A percentile compares a stretch with the other conserved stretches of the same genome.
Conservation (phyloP, 1,284 basidiomycete species). For the Ganoderma leucocontextum region DNA sequence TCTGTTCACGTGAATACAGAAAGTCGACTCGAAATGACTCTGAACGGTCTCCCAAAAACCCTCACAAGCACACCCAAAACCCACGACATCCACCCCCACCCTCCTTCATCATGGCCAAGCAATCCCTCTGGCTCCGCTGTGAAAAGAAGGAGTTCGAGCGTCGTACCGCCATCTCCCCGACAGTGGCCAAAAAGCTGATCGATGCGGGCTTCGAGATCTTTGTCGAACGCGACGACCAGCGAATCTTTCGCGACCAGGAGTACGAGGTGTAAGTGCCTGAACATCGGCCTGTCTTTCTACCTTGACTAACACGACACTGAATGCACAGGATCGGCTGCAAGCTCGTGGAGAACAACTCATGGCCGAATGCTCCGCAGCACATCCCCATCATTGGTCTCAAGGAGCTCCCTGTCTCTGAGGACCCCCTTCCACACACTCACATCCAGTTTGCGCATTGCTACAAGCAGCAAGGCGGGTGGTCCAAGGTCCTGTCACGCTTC, state of each 20-base stretch:
- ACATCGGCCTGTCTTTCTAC: constrained; percentile 13
- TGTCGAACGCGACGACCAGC: constrained; percentile 94
- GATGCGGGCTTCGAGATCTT: constrained; percentile 92
- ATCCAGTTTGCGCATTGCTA: constrained; percentile 99
- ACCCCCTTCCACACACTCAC: constrained; percentile 91
- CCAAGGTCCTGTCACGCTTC: constrained; percentile 89
- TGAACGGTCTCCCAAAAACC: constrained; percentile 10
- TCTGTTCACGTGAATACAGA: constrained; percentile 26
- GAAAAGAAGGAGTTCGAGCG: constrained; percentile 96
- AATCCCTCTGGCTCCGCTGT: constrained; percentile 88
- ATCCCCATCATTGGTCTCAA: constrained; percentile 96
- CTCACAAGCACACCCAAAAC: constrained; percentile 5
- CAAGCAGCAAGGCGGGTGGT: constrained; percentile 97
- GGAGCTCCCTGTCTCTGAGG: constrained; percentile 86
- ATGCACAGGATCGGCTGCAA: constrained; percentile 83
- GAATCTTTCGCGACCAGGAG: constrained; percentile 96
- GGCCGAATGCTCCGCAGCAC: constrained; percentile 81
- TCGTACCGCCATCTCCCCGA: constrained; percentile 93
- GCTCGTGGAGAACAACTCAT: constrained; percentile 90
- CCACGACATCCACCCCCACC: constrained; percentile 13
- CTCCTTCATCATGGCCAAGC: constrained; percentile 40
- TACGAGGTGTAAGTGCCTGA: constrained; percentile 82
- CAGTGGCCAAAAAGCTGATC: constrained; percentile 90
- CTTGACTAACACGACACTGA: constrained; percentile 12
- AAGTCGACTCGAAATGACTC: constrained; percentile 34